Evolutionary conservation across 371 early-diverging fungal genomes (phyloP), one percentile per base, ranked within the genome.

Genomic region (Capillidium heterosporum): DNA sequence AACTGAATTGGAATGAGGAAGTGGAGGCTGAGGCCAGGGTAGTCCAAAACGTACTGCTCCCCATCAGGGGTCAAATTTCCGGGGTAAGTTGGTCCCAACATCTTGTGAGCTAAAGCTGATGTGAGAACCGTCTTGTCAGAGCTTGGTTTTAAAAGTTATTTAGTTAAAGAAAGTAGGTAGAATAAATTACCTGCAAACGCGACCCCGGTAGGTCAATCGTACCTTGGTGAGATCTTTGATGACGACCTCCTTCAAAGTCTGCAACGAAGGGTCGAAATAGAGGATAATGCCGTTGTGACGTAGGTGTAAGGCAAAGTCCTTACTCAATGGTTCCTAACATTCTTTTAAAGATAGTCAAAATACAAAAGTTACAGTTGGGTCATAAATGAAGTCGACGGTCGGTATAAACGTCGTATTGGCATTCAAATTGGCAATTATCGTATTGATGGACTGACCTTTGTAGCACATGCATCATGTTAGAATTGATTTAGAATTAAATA

Each of bases 11-110:
- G 59, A 28, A 29, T 43, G 29, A 46, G 23, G 28, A 32, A 23
- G 1, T 17, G 13, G 28, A 49, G 28, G 13, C 28, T 27, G 8
- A 49, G 7, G 4, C 49, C 49, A 10, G 19, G 49, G 28, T 49
- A 49, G 7, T 19, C 29, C 4, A 24, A 8, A 15, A 49, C 28
- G 1, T 49, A 49, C 28, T 49, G 49, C 23, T 24, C 19, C 28
- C 19, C 7, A 27, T 7, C 28, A 15, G 7, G 13, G 28, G 23
- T 49, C 15, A 49, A 49, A 55, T 72, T 76, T 24, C 87, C 87
- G 28, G 78, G 81, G 64, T 73, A 76, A 0, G 78, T 80, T 11
- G 80, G 80, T 68, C 87, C 87, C 68, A 87, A 81, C 11, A 78
- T 62, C 49, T 77, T 76, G 69, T 83, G 79, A 10, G 82, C 76